These are phyloP conservation scores for Verticillium dahliae DNA, from an alignment of 2,329 filamentous ascomycete genomes.

Conservation along the genomic window DNA sequence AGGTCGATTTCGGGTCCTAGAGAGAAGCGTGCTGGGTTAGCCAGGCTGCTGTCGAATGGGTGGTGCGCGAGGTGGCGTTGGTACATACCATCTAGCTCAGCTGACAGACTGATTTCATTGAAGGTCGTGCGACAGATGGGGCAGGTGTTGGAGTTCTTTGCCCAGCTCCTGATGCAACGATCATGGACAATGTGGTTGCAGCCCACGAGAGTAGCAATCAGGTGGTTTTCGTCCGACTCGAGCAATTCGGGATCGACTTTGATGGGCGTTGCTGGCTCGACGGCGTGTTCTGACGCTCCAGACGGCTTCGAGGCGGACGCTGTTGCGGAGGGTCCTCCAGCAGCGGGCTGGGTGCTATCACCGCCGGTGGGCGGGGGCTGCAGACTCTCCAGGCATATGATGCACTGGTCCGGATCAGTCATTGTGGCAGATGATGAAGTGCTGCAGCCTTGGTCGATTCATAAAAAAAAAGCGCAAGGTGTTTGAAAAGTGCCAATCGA, in stretches of 20 bases:
- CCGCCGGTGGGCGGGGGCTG: slow-evolving; percentile 23
- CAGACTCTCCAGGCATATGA: slow-evolving; percentile 61
- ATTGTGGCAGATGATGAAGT: slow-evolving; percentile 35
- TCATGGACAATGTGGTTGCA: slow-evolving; percentile 93
- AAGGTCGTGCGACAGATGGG: slow-evolving; percentile 92
- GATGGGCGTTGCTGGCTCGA: not conserved
- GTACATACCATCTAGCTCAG: slow-evolving; percentile 68
- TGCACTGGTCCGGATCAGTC: slow-evolving; percentile 58
- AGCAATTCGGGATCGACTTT: not conserved
- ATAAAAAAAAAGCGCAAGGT: slow-evolving; percentile 29
- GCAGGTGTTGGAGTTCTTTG: slow-evolving; percentile 93
- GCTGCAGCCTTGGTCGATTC: slow-evolving; percentile 32
- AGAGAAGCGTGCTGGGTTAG: slow-evolving; percentile 11
- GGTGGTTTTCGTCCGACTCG: slow-evolving; percentile 24
- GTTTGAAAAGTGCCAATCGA: not conserved
- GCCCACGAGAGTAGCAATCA: slow-evolving; percentile 57
- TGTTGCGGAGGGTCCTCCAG: slow-evolving; percentile 11
- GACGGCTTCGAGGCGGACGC: slow-evolving; percentile 4
- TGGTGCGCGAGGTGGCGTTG: not conserved
- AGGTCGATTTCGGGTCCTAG: slow-evolving; percentile 49
- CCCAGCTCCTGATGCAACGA: slow-evolving; percentile 88
- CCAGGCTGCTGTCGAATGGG: slow-evolving; percentile 4
- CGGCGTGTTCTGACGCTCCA: slow-evolving; percentile 11
- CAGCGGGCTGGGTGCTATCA: slow-evolving; percentile 10
- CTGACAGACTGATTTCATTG: slow-evolving; percentile 80